Conservation (phyloP, 345 rosid species). For the Abelmoschus esculentus region DNA sequence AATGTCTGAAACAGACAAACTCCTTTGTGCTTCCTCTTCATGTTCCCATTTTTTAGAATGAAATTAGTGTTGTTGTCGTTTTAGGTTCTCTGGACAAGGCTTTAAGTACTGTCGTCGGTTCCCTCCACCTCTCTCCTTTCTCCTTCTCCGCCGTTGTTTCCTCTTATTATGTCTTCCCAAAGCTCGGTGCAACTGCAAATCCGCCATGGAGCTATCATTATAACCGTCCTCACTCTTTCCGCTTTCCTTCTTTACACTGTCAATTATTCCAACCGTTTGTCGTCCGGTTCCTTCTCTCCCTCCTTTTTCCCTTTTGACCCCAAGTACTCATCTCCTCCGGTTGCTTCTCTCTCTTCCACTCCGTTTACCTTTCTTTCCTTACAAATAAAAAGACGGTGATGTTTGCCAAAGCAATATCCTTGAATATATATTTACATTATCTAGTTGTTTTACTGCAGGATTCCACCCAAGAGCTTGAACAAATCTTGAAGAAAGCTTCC, state of each 20-base stretch:
- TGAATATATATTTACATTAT: not conserved
- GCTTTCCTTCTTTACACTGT: constrained; percentile 5
- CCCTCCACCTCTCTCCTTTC: not conserved
- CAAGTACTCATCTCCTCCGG: not conserved
- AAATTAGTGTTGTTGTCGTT: not conserved
- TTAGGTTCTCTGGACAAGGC: constrained; percentile 11
- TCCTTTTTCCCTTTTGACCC: constrained; percentile 13
- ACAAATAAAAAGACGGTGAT: too few species aligned
- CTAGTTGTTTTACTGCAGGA: constrained; percentile 9
- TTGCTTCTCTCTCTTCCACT: too few species aligned
- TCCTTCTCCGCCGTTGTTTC: not conserved
- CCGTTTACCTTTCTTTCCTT: too few species aligned
- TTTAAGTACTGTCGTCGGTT: not conserved
- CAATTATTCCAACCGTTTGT: constrained; percentile 20
- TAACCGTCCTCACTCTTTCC: constrained; percentile 14
- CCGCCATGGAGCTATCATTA: constrained; percentile 21
- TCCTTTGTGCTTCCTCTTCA: not conserved
- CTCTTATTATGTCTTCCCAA: not conserved
- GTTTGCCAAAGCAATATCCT: too few species aligned
- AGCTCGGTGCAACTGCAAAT: constrained; percentile 10
- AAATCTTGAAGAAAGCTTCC: constrained; percentile 56
- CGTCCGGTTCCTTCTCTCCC: constrained; percentile 13
- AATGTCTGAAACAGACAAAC: not conserved
- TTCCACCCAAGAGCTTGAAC: constrained; percentile 38
- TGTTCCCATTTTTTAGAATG: not conserved